These are phyloP conservation scores for Mycosarcoma maydis DNA, from an alignment of 1,284 basidiomycete genomes.

Conservation along the genomic window DNA sequence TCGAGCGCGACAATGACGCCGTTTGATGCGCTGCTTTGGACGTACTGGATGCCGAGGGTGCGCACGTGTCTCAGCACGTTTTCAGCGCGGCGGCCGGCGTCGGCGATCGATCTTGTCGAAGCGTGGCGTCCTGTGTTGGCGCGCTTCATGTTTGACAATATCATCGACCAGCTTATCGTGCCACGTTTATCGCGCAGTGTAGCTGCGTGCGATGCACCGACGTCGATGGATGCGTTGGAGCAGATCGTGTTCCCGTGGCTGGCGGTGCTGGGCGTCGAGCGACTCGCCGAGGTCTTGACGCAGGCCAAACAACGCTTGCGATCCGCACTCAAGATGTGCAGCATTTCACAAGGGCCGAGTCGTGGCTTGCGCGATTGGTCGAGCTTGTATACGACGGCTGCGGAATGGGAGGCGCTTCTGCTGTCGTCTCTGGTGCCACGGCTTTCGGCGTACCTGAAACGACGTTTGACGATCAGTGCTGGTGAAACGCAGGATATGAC, in stretches of 20 bases:
- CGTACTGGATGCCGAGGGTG: constrained; percentile 91
- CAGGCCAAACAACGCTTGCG: constrained; percentile 87
- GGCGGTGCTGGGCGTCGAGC: constrained; percentile 78
- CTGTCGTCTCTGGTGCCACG: constrained; percentile 91
- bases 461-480: constrained; percentile 86
- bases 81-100: constrained; percentile 77
- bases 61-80: constrained; percentile 83
- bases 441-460: constrained; percentile 80
- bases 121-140: constrained; percentile 88
- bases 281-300: constrained; percentile 79
- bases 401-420: constrained; percentile 91
- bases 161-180: constrained; percentile 91
- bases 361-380: constrained; percentile 45
- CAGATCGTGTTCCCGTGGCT: constrained; percentile 95
- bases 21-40: constrained; percentile 93
- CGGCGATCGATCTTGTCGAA: constrained; percentile 84
- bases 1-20: constrained; percentile 78
- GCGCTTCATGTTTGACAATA: constrained; percentile 88
- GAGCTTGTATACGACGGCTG: constrained; percentile 16
- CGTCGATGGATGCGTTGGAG: constrained; percentile 71
- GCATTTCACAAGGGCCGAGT: constrained; percentile 21
- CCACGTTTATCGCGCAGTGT: constrained; percentile 88
- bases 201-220: constrained; percentile 73
- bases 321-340: constrained; percentile 81
- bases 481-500: constrained; percentile 80